Evolutionary conservation across 31 red algal species (phyloP).

Genomic region (Asparagopsis taxiformis): DNA sequence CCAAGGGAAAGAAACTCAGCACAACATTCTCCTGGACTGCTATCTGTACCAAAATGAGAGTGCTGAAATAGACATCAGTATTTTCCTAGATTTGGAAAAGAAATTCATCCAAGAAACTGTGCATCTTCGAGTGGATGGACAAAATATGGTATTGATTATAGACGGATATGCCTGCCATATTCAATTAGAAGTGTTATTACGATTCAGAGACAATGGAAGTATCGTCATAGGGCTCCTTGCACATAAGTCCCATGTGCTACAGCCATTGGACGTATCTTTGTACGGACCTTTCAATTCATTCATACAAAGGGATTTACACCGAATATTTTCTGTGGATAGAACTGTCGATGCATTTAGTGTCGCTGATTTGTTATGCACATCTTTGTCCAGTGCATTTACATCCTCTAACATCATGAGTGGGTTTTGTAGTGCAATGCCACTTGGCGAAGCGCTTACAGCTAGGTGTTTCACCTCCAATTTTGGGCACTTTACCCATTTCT

Average conservation of each 20-base stretch:
- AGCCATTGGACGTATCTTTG: background rate
- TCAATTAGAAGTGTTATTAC: background rate
- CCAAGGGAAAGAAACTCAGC: background rate
- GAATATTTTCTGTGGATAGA: background rate
- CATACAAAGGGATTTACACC: background rate
- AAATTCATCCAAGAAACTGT: slow-evolving; percentile 1
- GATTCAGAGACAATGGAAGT: background rate
- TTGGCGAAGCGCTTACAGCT: too few relatives aligned
- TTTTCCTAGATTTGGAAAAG: slow-evolving; percentile 3
- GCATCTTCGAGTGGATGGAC: background rate
- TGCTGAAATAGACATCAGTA: background rate
- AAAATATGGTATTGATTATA: background rate
- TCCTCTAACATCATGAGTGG: background rate
- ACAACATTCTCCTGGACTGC: background rate
- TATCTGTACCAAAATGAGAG: slow-evolving; percentile 3
- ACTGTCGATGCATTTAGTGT: background rate
- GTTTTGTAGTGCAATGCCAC: too few relatives aligned
- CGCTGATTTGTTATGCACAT: background rate
- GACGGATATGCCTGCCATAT: slow-evolving; percentile 9
- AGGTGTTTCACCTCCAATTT: too few relatives aligned
- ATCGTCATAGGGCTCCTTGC: background rate
- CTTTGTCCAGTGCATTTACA: background rate
- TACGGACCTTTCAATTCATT: background rate
- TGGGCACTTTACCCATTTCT: too few relatives aligned
- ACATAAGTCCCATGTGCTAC: background rate